Evolutionary conservation across 176 grass and related monocot species (phyloP).

Genomic region (Zoysia japonica): DNA sequence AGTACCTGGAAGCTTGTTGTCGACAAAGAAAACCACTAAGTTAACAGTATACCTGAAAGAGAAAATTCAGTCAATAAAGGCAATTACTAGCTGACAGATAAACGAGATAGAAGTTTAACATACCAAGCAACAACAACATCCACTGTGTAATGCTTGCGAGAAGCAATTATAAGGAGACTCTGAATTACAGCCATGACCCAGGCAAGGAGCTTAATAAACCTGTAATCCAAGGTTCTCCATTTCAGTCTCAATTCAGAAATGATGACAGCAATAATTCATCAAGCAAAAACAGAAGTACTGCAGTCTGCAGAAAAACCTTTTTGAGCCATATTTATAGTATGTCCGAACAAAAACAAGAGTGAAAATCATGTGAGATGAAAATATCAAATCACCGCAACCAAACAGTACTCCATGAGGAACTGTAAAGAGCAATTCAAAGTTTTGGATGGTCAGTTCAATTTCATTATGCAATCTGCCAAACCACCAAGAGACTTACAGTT

Average conservation of each 20-base stretch:
- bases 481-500: slow-evolving; percentile 65
- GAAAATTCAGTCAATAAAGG: not conserved
- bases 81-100: not conserved
- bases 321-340: slow-evolving; percentile 93
- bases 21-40: slow-evolving; percentile 87
- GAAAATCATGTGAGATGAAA: slow-evolving; percentile 99
- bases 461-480: slow-evolving; percentile 10
- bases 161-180: slow-evolving; percentile 84
- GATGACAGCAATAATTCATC: not conserved
- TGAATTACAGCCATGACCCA: slow-evolving; percentile 82
- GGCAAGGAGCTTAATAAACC: slow-evolving; percentile 77
- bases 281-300: not conserved
- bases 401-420: slow-evolving; percentile 85
- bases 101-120: not conserved
- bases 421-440: slow-evolving; percentile 39
- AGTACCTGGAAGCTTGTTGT: slow-evolving; percentile 85
- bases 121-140: slow-evolving; percentile 97
- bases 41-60: slow-evolving; percentile 88
- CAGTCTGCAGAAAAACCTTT: slow-evolving; percentile 44
- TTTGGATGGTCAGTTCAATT: not conserved
- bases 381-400: slow-evolving; percentile 97
- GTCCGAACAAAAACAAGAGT: slow-evolving; percentile 83
- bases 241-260: slow-evolving; percentile 14
- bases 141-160: slow-evolving; percentile 94
- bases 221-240: slow-evolving; percentile 12